A percentile compares a stretch with the other conserved stretches of the same genome.
Evolutionary conservation across 345 rosid species (phyloP).

Genomic region (Eutrema yunnanense): DNA sequence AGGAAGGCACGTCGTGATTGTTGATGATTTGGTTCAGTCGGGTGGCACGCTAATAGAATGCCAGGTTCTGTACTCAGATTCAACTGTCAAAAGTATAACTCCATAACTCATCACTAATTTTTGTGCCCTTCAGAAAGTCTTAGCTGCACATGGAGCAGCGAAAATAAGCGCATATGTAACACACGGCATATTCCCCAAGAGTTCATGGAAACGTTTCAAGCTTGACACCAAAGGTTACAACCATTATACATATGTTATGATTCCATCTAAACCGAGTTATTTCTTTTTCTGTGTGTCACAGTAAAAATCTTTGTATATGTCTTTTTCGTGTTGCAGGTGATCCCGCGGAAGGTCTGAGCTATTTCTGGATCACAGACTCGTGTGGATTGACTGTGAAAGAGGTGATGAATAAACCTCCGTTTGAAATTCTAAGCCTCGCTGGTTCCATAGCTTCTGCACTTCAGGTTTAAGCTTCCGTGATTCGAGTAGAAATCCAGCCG

Average conservation of each 20-base stretch:
- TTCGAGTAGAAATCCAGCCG: neutral
- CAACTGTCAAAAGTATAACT: neutral
- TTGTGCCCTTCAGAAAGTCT: conserved; percentile 52
- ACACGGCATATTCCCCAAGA: conserved; percentile 90
- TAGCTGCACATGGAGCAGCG: conserved; percentile 92
- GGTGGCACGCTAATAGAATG: conserved; percentile 96
- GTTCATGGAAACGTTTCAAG: conserved; percentile 83
- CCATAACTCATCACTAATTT: neutral
- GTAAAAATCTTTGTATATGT: neutral
- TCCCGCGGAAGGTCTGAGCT: conserved; percentile 59
- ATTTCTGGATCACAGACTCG: conserved; percentile 98
- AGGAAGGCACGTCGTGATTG: conserved; percentile 90
- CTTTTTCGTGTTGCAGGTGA: conserved; percentile 38
- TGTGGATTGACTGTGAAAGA: conserved; percentile 74
- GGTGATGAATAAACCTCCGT: conserved; percentile 66
- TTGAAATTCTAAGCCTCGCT: conserved; percentile 89
- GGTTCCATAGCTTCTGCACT: conserved; percentile 80
- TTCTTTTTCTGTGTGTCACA: neutral
- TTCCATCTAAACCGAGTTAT: neutral
- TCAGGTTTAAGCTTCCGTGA: conserved; percentile 40
- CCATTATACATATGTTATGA: neutral
- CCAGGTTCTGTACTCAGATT: conserved; percentile 51
- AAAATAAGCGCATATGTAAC: conserved; percentile 92
- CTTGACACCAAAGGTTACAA: conserved; percentile 72
- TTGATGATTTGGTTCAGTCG: conserved; percentile 96